Evolutionary conservation across 192 early-diverging fungal genomes (phyloP), one percentile per base, ranked within the genome.

Genomic region (Kickxella alabastrina): DNA sequence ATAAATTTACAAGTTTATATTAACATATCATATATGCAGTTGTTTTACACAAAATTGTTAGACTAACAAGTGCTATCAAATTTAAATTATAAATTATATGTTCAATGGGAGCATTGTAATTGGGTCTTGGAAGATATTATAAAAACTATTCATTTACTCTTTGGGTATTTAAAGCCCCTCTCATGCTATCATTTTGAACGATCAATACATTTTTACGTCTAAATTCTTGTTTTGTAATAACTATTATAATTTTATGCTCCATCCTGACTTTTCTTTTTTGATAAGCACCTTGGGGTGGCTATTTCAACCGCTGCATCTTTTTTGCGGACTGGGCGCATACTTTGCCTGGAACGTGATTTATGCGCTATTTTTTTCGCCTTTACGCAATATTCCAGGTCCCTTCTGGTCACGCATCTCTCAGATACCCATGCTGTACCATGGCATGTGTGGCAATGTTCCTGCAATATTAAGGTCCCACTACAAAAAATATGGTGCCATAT

Each of bases 401-500:
- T 59, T 72, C 37, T 72, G 68, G 68, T 18, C 53, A 1, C 68
- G 68, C 27, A 43, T 72, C 24, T 65, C 62, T 36, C 32, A 36
- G n/a, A 43, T 72, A 3, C 68, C 62, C 0, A 60, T 57, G 62
- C 19, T 64, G 10, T 39, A 54, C 23, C 47, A 59, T 38, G 61
- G 65, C 34, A 27, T 72, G 0, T 42, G 36, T 10, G 68, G 68
- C 43, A 60, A 28, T 17, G 68, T 57, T 32, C 64, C 41, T 10
- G 71, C 67, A n/a, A 67, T 60, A 34, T 62, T 74, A 57, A 37
- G 40, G 15, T 6, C 41, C 18, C 51, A 67, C 42, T 45, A 38
- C n/a, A 28, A 43, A 43, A 67, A 63, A 41, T 74, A 74, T 45
- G 71, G 71, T 43, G 54, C 44, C 31, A 19, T 74, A 5, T 74